Base-by-base conservation (phyloP, 2,329 filamentous ascomycete species). In the Myriosclerotinia curreyana region DNA sequence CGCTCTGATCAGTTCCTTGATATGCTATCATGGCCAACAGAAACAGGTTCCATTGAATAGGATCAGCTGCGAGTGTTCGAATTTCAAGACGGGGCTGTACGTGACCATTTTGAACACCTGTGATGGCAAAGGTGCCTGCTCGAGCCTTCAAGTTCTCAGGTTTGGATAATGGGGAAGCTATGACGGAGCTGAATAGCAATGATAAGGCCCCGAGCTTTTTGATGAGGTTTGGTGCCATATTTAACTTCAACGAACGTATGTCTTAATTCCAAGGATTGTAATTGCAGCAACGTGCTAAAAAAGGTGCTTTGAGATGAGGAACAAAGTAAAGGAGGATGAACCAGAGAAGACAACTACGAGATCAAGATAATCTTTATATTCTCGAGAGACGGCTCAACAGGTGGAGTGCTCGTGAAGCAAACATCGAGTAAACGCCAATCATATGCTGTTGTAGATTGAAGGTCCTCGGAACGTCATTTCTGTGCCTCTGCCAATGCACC, bases 1-100 rank as follows among this genome's bases (percentile, higher is more conserved):
- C 78, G 76, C 92, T 87, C 67, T 86, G 78, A 64, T 83, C 83
- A 66, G 79, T 82, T 77, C 91, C 86, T 79, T 93, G 85, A 77
- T 86, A 84, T 42, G 38, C 28, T 74, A 83, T 85, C 71, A 94
- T 80, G 14, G 87, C 88, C 58, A 93, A 81, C 36, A 96, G 78
- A 75, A 88, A 95, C 65, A 95, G 76, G 73, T 90, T 91, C 85
- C 87, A 91, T 72, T 83, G 82, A 70, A 90, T 85, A 12, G 80
- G 73, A 34, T 65, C 82, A 60, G 82, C 77, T 67, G 83, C 78
- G 70, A 95, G 79, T 51, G 87, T 78, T 53, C 87, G 81, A 68
- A 95, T 84, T 72, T 95, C 89, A 56, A 81, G 80, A 67, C 91
- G 83, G 31, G 76, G 66, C 9, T 76, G 76, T 36, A 65, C 31